Percentiles rank a stretch among this genome's conserved stretches.
Evolutionary conservation across 1,139 yeast genomes (phyloP).

Genomic region (Hemisphaericaspora subhashii): DNA sequence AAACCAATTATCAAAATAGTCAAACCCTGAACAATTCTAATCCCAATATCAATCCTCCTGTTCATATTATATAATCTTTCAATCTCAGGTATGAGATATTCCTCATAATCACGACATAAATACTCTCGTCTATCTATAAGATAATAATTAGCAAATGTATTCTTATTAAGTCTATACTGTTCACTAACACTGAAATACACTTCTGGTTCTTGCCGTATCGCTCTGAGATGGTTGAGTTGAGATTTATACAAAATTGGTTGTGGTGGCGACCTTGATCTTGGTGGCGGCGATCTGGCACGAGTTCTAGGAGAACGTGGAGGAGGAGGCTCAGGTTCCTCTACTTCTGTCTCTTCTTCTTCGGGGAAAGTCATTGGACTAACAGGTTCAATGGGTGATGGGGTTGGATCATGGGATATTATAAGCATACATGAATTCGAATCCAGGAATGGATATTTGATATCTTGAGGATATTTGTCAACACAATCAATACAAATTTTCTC

Average conservation of each 20-base stretch:
- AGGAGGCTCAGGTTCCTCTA: neutral
- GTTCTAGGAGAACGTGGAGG: constrained; percentile 1
- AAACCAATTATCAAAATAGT: neutral
- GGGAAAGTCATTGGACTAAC: neutral
- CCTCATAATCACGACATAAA: constrained; percentile 1
- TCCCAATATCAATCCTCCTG: neutral
- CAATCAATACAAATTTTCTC: neutral
- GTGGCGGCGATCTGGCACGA: too few relatives aligned
- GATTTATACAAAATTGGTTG: constrained; percentile 3
- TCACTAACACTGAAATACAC: neutral
- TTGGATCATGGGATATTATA: neutral
- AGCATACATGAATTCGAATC: neutral
- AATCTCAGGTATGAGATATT: constrained; percentile 1
- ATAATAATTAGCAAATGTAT: constrained; percentile 5
- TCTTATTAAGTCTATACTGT: neutral
- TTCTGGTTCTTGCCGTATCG: neutral
- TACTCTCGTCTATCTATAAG: neutral
- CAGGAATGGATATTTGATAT: neutral
- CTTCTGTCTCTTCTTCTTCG: neutral
- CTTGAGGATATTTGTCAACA: neutral
- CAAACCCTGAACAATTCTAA: neutral
- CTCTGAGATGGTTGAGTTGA: constrained; percentile 4
- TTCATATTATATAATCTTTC: neutral
- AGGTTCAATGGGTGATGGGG: neutral
- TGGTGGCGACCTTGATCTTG: neutral